Conservation (phyloP, 1,284 basidiomycete species). For the Spongiforma sp. region DNA sequence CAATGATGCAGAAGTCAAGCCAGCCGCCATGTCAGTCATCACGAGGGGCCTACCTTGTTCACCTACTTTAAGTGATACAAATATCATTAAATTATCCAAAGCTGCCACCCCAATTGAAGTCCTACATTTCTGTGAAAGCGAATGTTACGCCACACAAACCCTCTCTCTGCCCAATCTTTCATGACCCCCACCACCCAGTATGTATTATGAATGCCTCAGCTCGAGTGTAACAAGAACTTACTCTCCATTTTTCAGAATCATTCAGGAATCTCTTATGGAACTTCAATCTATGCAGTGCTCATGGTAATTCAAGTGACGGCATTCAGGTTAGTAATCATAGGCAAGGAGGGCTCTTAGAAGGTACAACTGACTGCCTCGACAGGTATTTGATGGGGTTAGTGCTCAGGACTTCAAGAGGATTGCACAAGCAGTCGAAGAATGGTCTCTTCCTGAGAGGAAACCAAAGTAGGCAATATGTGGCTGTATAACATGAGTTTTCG, state of each 20-base stretch:
- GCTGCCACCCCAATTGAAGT: too few relatives aligned
- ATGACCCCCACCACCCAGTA: background rate
- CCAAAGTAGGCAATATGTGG: background rate
- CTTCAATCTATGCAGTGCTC: background rate
- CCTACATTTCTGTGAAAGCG: too few relatives aligned
- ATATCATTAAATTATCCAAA: background rate
- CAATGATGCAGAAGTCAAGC: background rate
- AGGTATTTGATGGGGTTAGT: background rate
- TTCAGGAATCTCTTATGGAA: background rate
- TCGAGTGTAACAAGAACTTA: background rate
- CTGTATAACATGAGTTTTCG: too few relatives aligned
- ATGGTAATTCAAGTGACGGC: background rate
- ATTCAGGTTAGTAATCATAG: background rate
- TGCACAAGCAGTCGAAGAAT: background rate
- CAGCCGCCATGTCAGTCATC: background rate
- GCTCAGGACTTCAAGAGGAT: background rate
- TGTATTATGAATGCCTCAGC: background rate
- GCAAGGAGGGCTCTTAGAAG: background rate
- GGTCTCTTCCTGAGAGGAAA: background rate
- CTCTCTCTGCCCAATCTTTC: background rate
- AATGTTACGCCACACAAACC: too few relatives aligned
- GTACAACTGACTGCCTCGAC: background rate
- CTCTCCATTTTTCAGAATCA: background rate
- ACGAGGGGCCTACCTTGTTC: too few relatives aligned
- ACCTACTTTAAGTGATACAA: background rate